Conservation (phyloP, 192 early-diverging fungal species). For the Pilobolus umbonatus region DNA sequence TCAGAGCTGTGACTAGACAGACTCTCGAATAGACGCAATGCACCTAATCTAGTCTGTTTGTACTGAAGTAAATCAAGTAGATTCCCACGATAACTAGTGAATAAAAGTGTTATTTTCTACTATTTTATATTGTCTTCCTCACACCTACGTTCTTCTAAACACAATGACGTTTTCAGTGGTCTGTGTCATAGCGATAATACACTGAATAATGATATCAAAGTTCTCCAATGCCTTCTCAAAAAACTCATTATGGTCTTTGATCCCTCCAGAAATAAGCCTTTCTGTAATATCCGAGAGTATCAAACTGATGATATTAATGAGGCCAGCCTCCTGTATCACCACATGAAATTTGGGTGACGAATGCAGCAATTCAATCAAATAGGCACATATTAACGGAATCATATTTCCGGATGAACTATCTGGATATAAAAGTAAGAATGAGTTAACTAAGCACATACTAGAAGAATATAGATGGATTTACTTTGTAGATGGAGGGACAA, state of each 20-base stretch:
- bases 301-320: conserved; percentile 54
- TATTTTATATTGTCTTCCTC: background rate
- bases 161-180: conserved; percentile 40
- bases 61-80: conserved; percentile 53
- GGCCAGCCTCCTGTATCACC: conserved; percentile 55
- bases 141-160: conserved; percentile 46
- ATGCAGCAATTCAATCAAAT: conserved; percentile 39
- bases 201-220: conserved; percentile 47
- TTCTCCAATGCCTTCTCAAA: conserved; percentile 46
- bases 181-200: conserved; percentile 42
- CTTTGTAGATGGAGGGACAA: conserved; percentile 51
- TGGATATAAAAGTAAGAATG: conserved; percentile 7
- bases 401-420: conserved; percentile 46
- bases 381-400: conserved; percentile 40
- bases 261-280: conserved; percentile 35
- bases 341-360: conserved; percentile 45
- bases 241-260: conserved; percentile 39
- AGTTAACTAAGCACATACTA: too few relatives aligned
- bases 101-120: background rate
- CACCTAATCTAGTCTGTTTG: conserved; percentile 46
- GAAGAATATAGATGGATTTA: too few relatives aligned
- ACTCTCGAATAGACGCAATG: conserved; percentile 42
- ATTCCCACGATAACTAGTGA: conserved; percentile 44
- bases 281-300: conserved; percentile 49
- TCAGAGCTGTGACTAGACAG: conserved; percentile 42